Evolutionary conservation across 495 filamentous ascomycete genomes (phyloP), one percentile per base, ranked within the genome.

Genomic region (Hyaloscypha hepaticicola): DNA sequence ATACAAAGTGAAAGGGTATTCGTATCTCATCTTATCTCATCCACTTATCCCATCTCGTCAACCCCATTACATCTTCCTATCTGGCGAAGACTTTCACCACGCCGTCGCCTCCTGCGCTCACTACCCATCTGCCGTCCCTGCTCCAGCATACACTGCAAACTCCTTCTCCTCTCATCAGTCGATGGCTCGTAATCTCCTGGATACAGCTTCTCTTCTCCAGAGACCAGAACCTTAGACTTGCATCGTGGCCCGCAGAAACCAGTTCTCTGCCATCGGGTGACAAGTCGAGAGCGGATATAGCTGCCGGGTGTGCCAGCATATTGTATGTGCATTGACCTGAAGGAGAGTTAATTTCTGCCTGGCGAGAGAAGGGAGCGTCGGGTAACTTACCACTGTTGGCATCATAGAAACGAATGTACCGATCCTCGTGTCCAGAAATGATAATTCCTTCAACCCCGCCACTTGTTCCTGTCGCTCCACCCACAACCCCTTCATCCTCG

Each of bases 301-400:
- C 87, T 3, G 92, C 88, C 2, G 94, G 91, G 73, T 99, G 95
- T 2, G 95, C 95, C 61, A 97, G 87, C 95, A 99, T 98, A 68
- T 88, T 93, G 76, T 98, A 99, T 19, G 96, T 97, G 79, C 93
- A 97, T 95, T 98, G 96, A 66, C 95, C 95, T 99, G 69, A 12
- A 55, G 6, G 33, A 34, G 1, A 14, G 58, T 61, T 48, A 66
- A 55, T 33, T 12, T 56, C 28, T 57, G 6, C n/a, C 4, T 41
- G 45, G 11, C 22, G 11, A 12, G 12, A 59, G 49, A 22, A 26
- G 28, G 50, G n/a, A 57, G n/a, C n/a, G 4, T 16, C n/a, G 16
- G 38, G 56, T 22, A 69, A 87, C 92, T 75, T 86, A 98, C 95
- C 95, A 77, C 91, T 96, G 72, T 98, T 98, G 25, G 95, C 95